A percentile compares a stretch with the other conserved stretches of the same genome.
phyloP scores from a whole-genome alignment of 2,329 filamentous ascomycete species.

The Cladosporium sp. region DNA sequence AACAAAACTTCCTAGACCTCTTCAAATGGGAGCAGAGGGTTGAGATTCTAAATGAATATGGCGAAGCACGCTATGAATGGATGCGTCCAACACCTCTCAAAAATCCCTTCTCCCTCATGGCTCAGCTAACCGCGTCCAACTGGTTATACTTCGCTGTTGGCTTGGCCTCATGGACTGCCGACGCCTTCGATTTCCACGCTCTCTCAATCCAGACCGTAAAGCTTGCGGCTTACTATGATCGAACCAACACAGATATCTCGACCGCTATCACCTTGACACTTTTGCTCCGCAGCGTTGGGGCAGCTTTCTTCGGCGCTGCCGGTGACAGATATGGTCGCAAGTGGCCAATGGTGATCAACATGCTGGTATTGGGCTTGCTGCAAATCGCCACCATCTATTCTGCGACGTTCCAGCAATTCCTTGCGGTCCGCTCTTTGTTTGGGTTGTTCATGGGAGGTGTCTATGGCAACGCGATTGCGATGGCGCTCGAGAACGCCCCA shows the following conservation, averaged over 20 bases:
- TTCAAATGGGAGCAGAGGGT: constrained; percentile 75
- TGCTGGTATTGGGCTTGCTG: constrained; percentile 68
- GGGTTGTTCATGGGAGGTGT: constrained; percentile 80
- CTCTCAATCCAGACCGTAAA: constrained; percentile 76
- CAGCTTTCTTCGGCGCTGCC: constrained; percentile 72
- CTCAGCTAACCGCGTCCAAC: constrained; percentile 62
- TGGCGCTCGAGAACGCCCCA: constrained; percentile 74
- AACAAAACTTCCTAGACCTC: constrained; percentile 63
- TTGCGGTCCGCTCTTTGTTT: constrained; percentile 72
- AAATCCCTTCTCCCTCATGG: constrained; percentile 70
- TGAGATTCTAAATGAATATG: constrained; percentile 63
- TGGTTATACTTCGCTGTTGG: constrained; percentile 77
- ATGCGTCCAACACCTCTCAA: constrained; percentile 63
- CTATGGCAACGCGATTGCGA: constrained; percentile 73
- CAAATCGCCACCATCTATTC: constrained; percentile 80
- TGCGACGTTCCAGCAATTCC: constrained; percentile 68
- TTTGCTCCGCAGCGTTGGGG: constrained; percentile 72
- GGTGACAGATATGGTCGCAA: constrained; percentile 69
- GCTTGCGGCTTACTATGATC: constrained; percentile 59
- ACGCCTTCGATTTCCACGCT: constrained; percentile 82
- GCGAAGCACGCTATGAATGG: constrained; percentile 69
- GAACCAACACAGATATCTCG: constrained; percentile 67
- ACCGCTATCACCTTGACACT: constrained; percentile 76
- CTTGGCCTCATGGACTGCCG: constrained; percentile 74
- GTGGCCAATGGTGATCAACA: constrained; percentile 68